A percentile compares a stretch with the other conserved stretches of the same genome.
Evolutionary conservation across 805 yeast species (phyloP).

Genomic region (Metschnikowia gelsemii): DNA sequence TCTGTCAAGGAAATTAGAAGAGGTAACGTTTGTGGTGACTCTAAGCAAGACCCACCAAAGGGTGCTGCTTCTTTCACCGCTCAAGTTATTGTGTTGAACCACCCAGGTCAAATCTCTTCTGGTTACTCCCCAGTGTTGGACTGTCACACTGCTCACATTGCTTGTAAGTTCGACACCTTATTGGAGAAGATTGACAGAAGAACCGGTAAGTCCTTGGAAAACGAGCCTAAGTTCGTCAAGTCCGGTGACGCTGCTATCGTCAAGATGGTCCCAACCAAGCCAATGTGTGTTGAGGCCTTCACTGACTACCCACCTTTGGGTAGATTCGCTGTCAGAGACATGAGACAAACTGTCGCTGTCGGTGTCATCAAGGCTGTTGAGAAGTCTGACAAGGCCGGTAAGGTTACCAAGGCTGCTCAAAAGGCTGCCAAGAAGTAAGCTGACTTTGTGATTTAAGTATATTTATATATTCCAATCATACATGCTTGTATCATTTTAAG

Average conservation of each 20-base stretch:
- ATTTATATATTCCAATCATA: constrained; percentile 11
- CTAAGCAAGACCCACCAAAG: constrained; percentile 84
- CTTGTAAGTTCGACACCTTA: constrained; percentile 81
- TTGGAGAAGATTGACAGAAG: constrained; percentile 86
- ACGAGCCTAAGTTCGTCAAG: constrained; percentile 36
- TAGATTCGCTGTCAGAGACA: constrained; percentile 83
- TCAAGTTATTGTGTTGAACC: constrained; percentile 85
- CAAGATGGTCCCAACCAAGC: constrained; percentile 45
- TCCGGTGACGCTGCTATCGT: constrained; percentile 42
- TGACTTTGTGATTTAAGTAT: constrained; percentile 7
- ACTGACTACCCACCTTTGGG: constrained; percentile 47
- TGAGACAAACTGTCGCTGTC: constrained; percentile 99
- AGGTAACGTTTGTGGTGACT: constrained; percentile 92
- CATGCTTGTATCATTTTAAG: constrained; percentile 12
- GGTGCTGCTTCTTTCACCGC: constrained; percentile 78
- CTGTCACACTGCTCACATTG: constrained; percentile 92
- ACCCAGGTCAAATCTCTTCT: constrained; percentile 87
- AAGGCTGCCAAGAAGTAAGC: constrained; percentile 75
- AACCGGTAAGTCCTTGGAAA: constrained; percentile 39
- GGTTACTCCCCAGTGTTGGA: constrained; percentile 92
- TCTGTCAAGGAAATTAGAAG: constrained; percentile 86
- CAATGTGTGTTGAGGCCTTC: constrained; percentile 46
- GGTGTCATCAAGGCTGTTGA: constrained; percentile 97
- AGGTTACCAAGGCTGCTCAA: constrained; percentile 95
- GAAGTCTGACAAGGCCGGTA: constrained; percentile 83